Evolutionary conservation across 2,329 filamentous ascomycete genomes (phyloP).

Genomic region (Gyromitra esculenta): DNA sequence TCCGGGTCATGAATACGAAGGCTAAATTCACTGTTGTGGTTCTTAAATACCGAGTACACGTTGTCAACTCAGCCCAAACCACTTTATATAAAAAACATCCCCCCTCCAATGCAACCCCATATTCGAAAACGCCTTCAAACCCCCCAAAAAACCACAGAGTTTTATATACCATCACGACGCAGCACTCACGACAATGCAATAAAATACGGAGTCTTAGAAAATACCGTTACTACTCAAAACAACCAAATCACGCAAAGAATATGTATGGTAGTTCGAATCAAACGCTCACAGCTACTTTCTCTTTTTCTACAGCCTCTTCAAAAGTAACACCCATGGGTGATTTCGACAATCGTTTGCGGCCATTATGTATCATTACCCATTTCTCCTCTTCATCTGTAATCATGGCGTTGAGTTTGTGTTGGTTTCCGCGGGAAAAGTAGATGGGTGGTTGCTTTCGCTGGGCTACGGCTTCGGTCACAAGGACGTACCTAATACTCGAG

Average conservation of each 20-base stretch:
- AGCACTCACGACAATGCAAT: not conserved
- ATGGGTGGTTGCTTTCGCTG: constrained; percentile 64
- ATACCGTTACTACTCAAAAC: not conserved
- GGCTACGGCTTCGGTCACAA: constrained; percentile 65
- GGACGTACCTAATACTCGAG: constrained; percentile 66
- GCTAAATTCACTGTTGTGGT: not conserved
- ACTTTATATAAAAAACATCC: constrained; percentile 10
- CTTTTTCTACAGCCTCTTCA: constrained; percentile 45
- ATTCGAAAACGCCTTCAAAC: constrained; percentile 9
- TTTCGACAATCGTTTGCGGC: constrained; percentile 21
- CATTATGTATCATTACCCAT: constrained; percentile 59
- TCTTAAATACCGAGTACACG: not conserved
- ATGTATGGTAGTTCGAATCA: constrained; percentile 20
- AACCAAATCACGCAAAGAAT: not conserved
- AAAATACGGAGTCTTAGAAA: constrained; percentile 6
- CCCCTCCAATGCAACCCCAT: not conserved
- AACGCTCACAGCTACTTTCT: constrained; percentile 43
- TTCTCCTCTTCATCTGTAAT: constrained; percentile 65
- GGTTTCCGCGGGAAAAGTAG: constrained; percentile 66
- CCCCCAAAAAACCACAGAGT: constrained; percentile 8
- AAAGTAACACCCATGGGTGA: constrained; percentile 13
- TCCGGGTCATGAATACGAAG: not conserved
- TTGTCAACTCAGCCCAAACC: constrained; percentile 12
- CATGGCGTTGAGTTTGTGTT: constrained; percentile 65
- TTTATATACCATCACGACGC: constrained; percentile 6